These are phyloP conservation scores for Acer campestre DNA, from an alignment of 345 rosid species.

Conservation along the genomic window DNA sequence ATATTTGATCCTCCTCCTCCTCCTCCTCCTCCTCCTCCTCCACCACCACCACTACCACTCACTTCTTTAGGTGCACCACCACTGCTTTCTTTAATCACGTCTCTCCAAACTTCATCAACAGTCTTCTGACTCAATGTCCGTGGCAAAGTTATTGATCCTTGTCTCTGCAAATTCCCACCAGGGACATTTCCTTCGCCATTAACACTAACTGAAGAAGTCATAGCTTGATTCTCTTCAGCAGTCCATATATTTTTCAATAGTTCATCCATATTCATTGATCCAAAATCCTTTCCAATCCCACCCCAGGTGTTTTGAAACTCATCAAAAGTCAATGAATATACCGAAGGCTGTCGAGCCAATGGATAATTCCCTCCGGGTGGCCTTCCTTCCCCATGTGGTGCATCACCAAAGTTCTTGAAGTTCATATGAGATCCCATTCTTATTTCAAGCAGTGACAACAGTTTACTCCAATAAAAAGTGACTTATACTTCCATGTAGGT, in stretches of 20 bases:
- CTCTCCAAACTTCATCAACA: constrained; percentile 94
- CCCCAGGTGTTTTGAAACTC: constrained; percentile 81
- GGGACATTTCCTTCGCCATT: constrained; percentile 34
- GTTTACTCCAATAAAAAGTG: constrained; percentile 13
- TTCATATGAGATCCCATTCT: constrained; percentile 66
- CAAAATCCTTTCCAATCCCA: constrained; percentile 83
- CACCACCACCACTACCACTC: constrained; percentile 31
- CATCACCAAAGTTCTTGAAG: constrained; percentile 63
- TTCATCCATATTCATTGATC: constrained; percentile 99
- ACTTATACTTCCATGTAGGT: constrained; percentile 19
- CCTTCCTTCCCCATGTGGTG: constrained; percentile 44
- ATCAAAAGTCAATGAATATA: constrained; percentile 82
- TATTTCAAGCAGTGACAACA: constrained; percentile 20
- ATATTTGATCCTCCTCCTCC: constrained; percentile 39
- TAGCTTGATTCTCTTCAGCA: constrained; percentile 81
- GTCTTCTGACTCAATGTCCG: constrained; percentile 93
- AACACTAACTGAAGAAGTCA: constrained; percentile 39
- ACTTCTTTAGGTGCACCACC: constrained; percentile 32
- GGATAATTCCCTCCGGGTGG: constrained; percentile 43
- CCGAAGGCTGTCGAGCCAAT: constrained; percentile 71
- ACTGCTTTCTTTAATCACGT: constrained; percentile 53
- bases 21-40: background rate
- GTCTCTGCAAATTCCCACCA: constrained; percentile 76
- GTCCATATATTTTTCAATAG: constrained; percentile 83
- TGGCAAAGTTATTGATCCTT: constrained; percentile 92